These are phyloP conservation scores for Candida gigantensis DNA, from an alignment of 1,139 yeast genomes.

Conservation along the genomic window DNA sequence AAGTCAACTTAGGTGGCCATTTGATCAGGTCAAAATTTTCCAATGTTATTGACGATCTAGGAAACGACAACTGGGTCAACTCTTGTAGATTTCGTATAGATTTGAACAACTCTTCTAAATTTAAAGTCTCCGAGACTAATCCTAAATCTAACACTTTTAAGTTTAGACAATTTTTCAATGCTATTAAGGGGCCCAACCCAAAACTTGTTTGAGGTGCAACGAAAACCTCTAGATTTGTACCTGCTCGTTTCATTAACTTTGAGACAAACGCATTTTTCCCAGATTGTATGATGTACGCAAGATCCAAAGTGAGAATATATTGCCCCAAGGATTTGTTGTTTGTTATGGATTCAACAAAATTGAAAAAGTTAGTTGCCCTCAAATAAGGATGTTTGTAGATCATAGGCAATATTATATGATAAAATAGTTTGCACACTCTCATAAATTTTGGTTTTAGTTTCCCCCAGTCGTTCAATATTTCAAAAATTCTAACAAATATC, in stretches of 20 bases:
- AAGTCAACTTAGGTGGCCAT: slow-evolving; percentile 82
- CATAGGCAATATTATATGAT: slow-evolving; percentile 57
- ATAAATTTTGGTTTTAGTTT: slow-evolving; percentile 53
- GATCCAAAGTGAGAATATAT: slow-evolving; percentile 58
- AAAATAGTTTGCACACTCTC: slow-evolving; percentile 63
- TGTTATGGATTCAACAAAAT: slow-evolving; percentile 72
- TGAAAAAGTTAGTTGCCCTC: slow-evolving; percentile 64
- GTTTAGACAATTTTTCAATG: slow-evolving; percentile 67
- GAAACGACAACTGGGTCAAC: slow-evolving; percentile 79
- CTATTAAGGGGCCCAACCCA: slow-evolving; percentile 84
- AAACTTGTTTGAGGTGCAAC: slow-evolving; percentile 95
- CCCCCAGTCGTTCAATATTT: slow-evolving; percentile 34
- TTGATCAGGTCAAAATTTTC: slow-evolving; percentile 51
- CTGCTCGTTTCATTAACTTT: slow-evolving; percentile 73
- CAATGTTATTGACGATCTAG: slow-evolving; percentile 83
- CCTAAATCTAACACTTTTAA: slow-evolving; percentile 73
- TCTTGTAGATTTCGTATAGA: slow-evolving; percentile 65
- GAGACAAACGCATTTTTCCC: slow-evolving; percentile 95
- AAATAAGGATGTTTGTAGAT: slow-evolving; percentile 66
- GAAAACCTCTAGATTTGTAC: slow-evolving; percentile 60
- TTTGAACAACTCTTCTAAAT: slow-evolving; percentile 71
- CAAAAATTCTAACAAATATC: slow-evolving; percentile 54
- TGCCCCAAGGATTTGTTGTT: slow-evolving; percentile 41
- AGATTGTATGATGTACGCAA: slow-evolving; percentile 78
- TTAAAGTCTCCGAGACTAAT: slow-evolving; percentile 89